Evolutionary conservation across 331 rosid species (phyloP), one percentile per base, ranked within the genome.

Genomic region (Malus hybrid): DNA sequence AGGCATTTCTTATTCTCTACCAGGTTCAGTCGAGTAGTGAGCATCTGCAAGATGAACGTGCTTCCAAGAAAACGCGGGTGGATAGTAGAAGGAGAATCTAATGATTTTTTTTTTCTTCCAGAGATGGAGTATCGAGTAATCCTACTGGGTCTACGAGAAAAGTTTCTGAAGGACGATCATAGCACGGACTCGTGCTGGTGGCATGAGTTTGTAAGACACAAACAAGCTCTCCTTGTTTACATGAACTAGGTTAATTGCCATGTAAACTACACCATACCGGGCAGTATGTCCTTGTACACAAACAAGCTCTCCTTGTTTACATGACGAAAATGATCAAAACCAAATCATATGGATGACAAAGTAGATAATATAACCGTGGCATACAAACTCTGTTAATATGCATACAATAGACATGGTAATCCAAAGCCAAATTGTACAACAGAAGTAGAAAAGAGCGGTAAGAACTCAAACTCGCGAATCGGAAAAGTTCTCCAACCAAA

Each of bases 71-170:
- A 80, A 8, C 86, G 19, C 84, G 94, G 52, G 70, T 86, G 52
- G 98, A 88, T 81, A 89, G 90, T 73, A 82, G 98, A 81, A 91
- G 97, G 83, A 93, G 94, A 87, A 88, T 93, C 68, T 91, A 80
- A 84, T 44, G 60, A 70, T 32, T 1, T 74, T 34, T 24, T 36
- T 19, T 31, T 31, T 31, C 5, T 2, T 39, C 10, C 44, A 36
- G 44, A 8, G 12, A 31, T 28, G 29, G 29, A 28, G 29, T 31
- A 31, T 31, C 33, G 33, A 31, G 33, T 31, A 31, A 31, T 31
- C 33, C 33, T 5, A 31, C 33, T 31, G 33, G 33, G 33, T 31
- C 33, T 31, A 31, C 33, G 33, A 31, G 33, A 31, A 31, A 31
- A 31, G 33, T 31, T 31, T 31, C 33, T 31, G 33, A 31, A 31